Percentiles rank a stretch among this genome's conserved stretches.
phyloP scores from a whole-genome alignment of 768 basidiomycete species.

The Panellus pusillus region DNA sequence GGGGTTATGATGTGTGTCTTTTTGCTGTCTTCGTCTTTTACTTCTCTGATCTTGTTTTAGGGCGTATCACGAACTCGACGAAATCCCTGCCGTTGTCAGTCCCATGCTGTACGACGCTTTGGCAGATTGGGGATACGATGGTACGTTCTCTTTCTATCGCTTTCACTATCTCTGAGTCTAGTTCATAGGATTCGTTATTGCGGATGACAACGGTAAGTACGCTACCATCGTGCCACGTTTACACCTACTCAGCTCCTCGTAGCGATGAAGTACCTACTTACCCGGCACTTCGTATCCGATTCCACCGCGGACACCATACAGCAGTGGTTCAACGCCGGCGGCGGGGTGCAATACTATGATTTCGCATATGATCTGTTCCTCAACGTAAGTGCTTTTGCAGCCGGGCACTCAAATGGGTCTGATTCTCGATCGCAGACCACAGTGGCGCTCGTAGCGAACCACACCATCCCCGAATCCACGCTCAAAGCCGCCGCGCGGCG shows the following conservation, averaged over 20 bases:
- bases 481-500: conserved; percentile 21
- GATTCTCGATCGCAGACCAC: conserved; percentile 9
- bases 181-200: conserved; percentile 17
- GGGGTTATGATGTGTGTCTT: conserved; percentile 26
- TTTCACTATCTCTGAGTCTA: not conserved
- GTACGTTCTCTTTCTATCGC: not conserved
- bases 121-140: conserved; percentile 28
- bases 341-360: conserved; percentile 27
- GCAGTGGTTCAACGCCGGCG: conserved; percentile 30
- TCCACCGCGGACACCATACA: conserved; percentile 26
- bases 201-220: conserved; percentile 23
- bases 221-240: not conserved
- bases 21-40: not conserved
- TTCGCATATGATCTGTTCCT: conserved; percentile 21
- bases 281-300: conserved; percentile 19
- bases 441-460: conserved; percentile 20
- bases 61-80: conserved; percentile 29
- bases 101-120: conserved; percentile 25
- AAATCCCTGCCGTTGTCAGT: conserved; percentile 25
- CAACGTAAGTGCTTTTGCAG: conserved; percentile 20
- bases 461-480: conserved; percentile 19
- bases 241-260: not conserved
- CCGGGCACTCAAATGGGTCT: not conserved
- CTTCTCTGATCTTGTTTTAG: conserved; percentile 5
- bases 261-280: conserved; percentile 21